Evolutionary conservation across 331 rosid species (phyloP).

Genomic region (Cydonia oblonga): DNA sequence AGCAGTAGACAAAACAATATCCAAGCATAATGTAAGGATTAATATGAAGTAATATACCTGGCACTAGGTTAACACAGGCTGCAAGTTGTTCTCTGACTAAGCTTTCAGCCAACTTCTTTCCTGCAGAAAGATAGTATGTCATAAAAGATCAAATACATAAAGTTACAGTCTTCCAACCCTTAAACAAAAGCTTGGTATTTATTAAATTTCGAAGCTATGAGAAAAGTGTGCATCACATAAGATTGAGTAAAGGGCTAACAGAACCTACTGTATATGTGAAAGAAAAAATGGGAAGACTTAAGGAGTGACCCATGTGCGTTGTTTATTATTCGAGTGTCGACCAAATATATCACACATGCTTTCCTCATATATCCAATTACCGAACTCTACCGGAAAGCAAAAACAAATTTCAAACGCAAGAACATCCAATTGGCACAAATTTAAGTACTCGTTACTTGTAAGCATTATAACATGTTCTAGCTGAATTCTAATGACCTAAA

Average conservation of each 20-base stretch:
- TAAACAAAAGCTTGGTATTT: neutral
- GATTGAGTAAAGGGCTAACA: neutral
- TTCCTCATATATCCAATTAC: neutral
- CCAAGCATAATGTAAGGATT: neutral
- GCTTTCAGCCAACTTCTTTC: constrained; percentile 83
- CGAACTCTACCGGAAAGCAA: neutral
- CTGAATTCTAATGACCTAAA: neutral
- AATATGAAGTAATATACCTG: constrained; percentile 35
- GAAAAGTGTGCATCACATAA: neutral
- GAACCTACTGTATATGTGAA: neutral
- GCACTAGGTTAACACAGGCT: constrained; percentile 81
- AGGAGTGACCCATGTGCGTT: neutral
- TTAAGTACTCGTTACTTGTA: neutral
- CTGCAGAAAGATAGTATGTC: constrained; percentile 22
- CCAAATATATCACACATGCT: neutral
- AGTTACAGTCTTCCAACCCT: neutral
- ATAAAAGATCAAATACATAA: neutral
- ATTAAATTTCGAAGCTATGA: neutral
- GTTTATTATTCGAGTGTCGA: neutral
- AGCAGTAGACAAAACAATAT: neutral
- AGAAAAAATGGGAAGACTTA: neutral
- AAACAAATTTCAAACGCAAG: neutral
- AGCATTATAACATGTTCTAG: neutral
- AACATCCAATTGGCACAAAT: too few species aligned
- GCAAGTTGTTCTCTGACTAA: constrained; percentile 82